These are phyloP conservation scores for Syzygium oleosum DNA, from an alignment of 345 rosid species.

Conservation along the genomic window DNA sequence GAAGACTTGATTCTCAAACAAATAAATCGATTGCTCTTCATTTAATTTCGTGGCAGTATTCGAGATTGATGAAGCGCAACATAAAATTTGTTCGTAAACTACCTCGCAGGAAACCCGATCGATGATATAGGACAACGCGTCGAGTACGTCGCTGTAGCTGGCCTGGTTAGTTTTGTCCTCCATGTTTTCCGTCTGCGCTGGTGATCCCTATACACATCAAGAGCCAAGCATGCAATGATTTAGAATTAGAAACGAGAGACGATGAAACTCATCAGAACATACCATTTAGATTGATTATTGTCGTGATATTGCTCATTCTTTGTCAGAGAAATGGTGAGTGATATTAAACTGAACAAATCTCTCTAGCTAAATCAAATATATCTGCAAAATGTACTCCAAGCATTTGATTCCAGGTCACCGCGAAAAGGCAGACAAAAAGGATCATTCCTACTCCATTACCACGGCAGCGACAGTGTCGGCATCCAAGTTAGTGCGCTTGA, in stretches of 20 bases:
- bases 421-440: conserved; percentile 1
- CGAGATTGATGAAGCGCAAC: neutral
- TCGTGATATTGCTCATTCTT: neutral
- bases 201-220: neutral
- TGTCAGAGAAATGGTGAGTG: neutral
- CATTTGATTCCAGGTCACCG: neutral
- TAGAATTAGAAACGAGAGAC: neutral
- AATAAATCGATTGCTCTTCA: neutral
- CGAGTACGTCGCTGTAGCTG: conserved; percentile 14
- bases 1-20: neutral
- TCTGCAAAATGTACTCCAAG: neutral
- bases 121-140: conserved; percentile 39
- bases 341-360: neutral
- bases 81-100: neutral
- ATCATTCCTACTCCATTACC: neutral
- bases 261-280: neutral
- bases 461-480: conserved; percentile 29
- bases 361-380: neutral
- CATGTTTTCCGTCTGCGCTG: neutral
- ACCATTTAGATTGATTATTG: neutral
- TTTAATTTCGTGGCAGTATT: neutral
- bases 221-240: neutral
- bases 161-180: conserved; percentile 30
- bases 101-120: conserved; percentile 71
- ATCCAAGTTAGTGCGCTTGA: conserved; percentile 33